phyloP scores from a whole-genome alignment of 148 eudicot genomes.

The Rhododendron williamsianum region DNA sequence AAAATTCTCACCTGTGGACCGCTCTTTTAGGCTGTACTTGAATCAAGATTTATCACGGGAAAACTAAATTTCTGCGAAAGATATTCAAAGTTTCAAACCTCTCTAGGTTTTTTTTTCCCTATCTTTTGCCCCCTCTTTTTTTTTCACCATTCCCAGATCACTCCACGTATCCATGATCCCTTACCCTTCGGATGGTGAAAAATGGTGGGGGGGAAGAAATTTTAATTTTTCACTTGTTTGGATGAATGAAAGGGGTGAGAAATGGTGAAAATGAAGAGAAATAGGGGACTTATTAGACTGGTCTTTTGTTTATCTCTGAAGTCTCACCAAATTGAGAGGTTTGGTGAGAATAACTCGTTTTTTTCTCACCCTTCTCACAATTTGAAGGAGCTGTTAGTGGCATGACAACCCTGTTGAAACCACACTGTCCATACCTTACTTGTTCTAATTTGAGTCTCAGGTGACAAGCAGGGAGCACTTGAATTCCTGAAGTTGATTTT shows the following conservation, averaged over 20 bases:
- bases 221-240: background rate
- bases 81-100: background rate
- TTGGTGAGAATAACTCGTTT: background rate
- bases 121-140: background rate
- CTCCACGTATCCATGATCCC: background rate
- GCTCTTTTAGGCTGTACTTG: background rate
- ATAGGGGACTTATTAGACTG: background rate
- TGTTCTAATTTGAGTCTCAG: slow-evolving; percentile 29
- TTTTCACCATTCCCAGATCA: background rate
- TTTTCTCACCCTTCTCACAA: background rate
- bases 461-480: slow-evolving; percentile 82
- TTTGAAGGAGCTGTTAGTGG: background rate
- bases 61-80: background rate
- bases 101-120: background rate
- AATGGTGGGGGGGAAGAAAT: background rate
- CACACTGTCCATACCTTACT: background rate
- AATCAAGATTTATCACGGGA: background rate
- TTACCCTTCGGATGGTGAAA: background rate
- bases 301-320: background rate
- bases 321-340: background rate
- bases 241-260: background rate
- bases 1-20: background rate
- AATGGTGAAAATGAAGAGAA: background rate
- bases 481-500: slow-evolving; percentile 87
- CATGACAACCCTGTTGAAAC: background rate